Evolutionary conservation across 2,329 filamentous ascomycete genomes (phyloP), one percentile per base, ranked within the genome.

Genomic region (Arthrocladium fulminans): DNA sequence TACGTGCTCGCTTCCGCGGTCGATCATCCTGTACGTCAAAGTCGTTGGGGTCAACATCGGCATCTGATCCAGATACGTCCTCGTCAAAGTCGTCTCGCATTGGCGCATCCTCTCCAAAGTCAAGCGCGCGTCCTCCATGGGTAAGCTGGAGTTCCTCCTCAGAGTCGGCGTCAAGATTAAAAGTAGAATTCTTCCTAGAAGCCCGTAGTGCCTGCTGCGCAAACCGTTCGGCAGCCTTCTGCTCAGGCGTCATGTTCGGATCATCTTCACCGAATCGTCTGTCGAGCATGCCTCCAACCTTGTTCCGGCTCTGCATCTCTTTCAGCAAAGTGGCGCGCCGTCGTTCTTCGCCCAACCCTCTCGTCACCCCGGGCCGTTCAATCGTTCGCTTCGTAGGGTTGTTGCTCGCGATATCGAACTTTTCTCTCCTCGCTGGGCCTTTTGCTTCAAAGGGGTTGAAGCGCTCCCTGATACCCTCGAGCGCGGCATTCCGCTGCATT

Each of bases 381-480:
- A 83, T 73, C 53, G 83, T 66, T 22, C 74, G 71, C 24, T 67
- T 68, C 10, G 70, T 67, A 4, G 77, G 73, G 50, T 78, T 77
- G 54, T 78, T 79, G 46, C 76, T 89, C 0, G 86, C 88, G 38
- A 89, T 83, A 37, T 90, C 82, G 56, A 94, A 94, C 61, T 97
- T 97, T 49, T 81, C 81, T 0, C 83, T 85, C 51, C 84, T 77
- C 1, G 82, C 75, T 34, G 84, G 81, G 50, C 85, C 80, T 67
- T 94, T 94, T 64, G 95, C 79, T 63, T 98, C 92, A 67, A 98
- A 98, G 0, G 92, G 92, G 65, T 98, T 98, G 77, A 97, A 97
- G 58, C 89, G 84, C 61, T 97, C 89, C 62, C 92, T 84, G 64
- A 98, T 96, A 49, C 79, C 80, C 59, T 86, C 81, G 54, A 98